These are phyloP conservation scores for Sporothrix brunneoviolacea DNA, from an alignment of 2,329 filamentous ascomycete species.

Conservation along the genomic window DNA sequence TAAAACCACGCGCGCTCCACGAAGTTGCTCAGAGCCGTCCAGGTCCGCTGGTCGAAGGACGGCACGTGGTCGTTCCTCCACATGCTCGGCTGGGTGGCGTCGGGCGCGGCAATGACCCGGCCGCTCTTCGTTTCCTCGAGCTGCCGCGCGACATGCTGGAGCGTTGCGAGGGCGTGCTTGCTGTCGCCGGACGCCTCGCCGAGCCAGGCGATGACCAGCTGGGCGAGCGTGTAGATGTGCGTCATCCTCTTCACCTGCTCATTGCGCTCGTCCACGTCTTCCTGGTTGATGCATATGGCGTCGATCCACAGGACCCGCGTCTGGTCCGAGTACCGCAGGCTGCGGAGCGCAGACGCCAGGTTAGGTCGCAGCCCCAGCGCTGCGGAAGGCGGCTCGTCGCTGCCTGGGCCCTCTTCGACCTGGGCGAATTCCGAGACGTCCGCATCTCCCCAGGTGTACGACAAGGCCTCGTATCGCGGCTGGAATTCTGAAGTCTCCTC, in stretches of 20 bases:
- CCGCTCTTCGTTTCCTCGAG: neutral
- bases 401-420: too few relatives aligned
- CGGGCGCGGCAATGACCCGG: slow-evolving; percentile 1
- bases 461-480: too few relatives aligned
- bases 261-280: neutral
- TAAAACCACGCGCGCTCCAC: slow-evolving; percentile 1
- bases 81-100: slow-evolving; percentile 2
- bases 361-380: too few relatives aligned
- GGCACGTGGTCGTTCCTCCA: slow-evolving; percentile 5
- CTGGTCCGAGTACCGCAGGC: neutral
- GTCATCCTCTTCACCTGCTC: neutral
- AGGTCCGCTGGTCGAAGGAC: neutral
- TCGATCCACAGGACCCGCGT: slow-evolving; percentile 6
- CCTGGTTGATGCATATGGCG: slow-evolving; percentile 10
- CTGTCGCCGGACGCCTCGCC: neutral
- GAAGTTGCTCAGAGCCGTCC: slow-evolving; percentile 3
- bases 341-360: slow-evolving; percentile 1
- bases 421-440: too few relatives aligned
- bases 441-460: too few relatives aligned
- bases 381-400: too few relatives aligned
- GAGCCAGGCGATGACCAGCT: neutral
- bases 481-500: too few relatives aligned
- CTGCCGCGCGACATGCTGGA: neutral
- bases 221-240: neutral
- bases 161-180: neutral